phyloP scores from a whole-genome alignment of 192 early-diverging fungal genomes.

The Phycomyces nitens region DNA sequence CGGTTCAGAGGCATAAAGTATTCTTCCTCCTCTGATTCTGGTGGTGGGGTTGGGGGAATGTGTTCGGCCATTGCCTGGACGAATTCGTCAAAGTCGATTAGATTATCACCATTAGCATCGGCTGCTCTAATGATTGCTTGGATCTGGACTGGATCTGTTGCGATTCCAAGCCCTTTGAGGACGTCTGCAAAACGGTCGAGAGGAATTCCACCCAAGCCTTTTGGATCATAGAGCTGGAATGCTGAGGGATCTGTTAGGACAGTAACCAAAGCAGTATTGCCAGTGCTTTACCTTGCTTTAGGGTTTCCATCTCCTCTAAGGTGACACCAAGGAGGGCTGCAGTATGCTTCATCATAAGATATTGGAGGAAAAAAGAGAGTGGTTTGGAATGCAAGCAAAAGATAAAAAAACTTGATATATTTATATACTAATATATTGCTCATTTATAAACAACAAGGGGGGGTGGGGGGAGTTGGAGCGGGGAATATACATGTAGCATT shows the following conservation, averaged over 20 bases:
- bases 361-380: too few relatives aligned
- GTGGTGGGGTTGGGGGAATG: slow-evolving; percentile 2
- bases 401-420: too few relatives aligned
- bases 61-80: slow-evolving; percentile 14
- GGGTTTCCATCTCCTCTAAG: slow-evolving; percentile 6
- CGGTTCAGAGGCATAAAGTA: neutral
- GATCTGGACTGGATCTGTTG: slow-evolving; percentile 1
- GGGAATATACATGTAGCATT: neutral
- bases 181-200: neutral
- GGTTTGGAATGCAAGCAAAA: too few relatives aligned
- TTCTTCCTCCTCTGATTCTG: neutral
- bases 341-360: neutral
- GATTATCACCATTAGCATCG: slow-evolving; percentile 5
- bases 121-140: neutral
- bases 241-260: neutral
- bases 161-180: neutral
- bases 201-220: slow-evolving; percentile 3
- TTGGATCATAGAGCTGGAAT: slow-evolving; percentile 9
- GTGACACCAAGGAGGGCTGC: slow-evolving; percentile 4
- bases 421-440: too few relatives aligned
- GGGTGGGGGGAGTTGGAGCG: neutral
- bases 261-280: too few relatives aligned
- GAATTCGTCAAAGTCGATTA: slow-evolving; percentile 21
- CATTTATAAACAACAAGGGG: too few relatives aligned
- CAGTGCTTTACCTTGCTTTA: slow-evolving; percentile 1